A percentile compares a stretch with the other conserved stretches of the same genome.
phyloP scores from a whole-genome alignment of 495 filamentous ascomycete genomes.

The Hypomontagnella submonticulosa region DNA sequence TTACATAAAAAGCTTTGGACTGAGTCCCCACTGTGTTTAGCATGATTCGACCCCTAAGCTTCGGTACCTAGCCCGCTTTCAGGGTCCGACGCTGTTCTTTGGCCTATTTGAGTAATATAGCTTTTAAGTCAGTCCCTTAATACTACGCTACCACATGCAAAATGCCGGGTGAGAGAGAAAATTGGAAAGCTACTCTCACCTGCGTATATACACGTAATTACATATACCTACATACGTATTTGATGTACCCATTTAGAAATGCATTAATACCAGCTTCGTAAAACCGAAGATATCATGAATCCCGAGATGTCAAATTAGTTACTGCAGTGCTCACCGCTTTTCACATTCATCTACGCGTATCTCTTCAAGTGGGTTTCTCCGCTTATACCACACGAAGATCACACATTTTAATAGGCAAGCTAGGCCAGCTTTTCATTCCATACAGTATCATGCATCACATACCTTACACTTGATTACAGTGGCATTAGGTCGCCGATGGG shows the following conservation, averaged over 20 bases:
- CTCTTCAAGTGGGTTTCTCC: slow-evolving; percentile 1
- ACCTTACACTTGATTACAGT: no score
- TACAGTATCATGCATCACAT: no score
- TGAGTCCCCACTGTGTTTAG: slow-evolving; percentile 7
- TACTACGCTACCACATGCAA: slow-evolving; percentile 34
- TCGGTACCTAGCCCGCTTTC: slow-evolving; percentile 16
- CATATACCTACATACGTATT: no score
- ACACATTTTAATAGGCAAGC: neutral
- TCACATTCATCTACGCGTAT: slow-evolving; percentile 9
- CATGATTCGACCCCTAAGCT: slow-evolving; percentile 19
- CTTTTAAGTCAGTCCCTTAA: neutral
- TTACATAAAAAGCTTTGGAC: slow-evolving; percentile 1
- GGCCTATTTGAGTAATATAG: neutral
- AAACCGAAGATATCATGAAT: no score
- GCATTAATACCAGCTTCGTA: no score
- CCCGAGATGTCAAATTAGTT: neutral
- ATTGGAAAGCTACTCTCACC: neutral
- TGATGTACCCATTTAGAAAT: no score
- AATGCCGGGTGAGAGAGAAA: neutral
- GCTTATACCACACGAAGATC: slow-evolving; percentile 26
- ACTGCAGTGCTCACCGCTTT: slow-evolving; percentile 25
- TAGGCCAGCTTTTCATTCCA: no score
- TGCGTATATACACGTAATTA: neutral
- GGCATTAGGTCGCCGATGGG: slow-evolving; percentile 4
- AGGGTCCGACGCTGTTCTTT: slow-evolving; percentile 11